Evolutionary conservation across 345 rosid genomes (phyloP).

Genomic region (Cardamine chenopodiifolia): DNA sequence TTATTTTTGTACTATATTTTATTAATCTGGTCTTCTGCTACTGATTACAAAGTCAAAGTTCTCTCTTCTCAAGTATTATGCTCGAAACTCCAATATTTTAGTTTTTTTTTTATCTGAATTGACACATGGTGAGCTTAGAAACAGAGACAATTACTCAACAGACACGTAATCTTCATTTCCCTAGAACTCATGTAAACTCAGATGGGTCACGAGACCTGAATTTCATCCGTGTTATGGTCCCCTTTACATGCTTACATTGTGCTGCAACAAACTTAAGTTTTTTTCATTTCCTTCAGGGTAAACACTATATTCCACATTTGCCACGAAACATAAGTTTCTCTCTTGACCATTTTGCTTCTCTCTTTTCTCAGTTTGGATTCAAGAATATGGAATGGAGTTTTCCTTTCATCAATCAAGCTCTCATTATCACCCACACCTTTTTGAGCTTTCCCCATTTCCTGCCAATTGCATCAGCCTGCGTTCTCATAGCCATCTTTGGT

Average conservation of each 20-base stretch:
- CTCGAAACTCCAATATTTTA: too few relatives aligned
- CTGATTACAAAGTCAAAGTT: background rate
- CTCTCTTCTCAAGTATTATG: too few relatives aligned
- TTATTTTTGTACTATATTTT: background rate
- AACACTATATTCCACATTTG: slow-evolving; percentile 12
- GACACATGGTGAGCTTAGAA: background rate
- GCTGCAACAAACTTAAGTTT: slow-evolving; percentile 30
- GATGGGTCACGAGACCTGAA: slow-evolving; percentile 24
- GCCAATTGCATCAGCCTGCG: slow-evolving; percentile 6
- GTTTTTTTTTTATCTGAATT: background rate
- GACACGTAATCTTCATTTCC: slow-evolving; percentile 27
- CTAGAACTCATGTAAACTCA: slow-evolving; percentile 22
- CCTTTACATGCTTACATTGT: slow-evolving; percentile 39
- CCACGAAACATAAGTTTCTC: background rate
- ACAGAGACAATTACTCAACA: slow-evolving; percentile 8
- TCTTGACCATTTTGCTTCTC: slow-evolving; percentile 22
- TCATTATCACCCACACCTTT: slow-evolving; percentile 7
- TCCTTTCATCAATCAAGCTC: slow-evolving; percentile 15
- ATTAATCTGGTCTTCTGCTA: background rate
- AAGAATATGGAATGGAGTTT: slow-evolving; percentile 23
- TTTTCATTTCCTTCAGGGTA: slow-evolving; percentile 5
- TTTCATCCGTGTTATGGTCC: slow-evolving; percentile 26
- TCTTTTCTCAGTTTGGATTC: slow-evolving; percentile 16
- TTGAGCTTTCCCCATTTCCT: slow-evolving; percentile 30
- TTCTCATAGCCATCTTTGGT: slow-evolving; percentile 29